Conservation (phyloP, 306 rosid species). For the Arachis stenosperma region DNA sequence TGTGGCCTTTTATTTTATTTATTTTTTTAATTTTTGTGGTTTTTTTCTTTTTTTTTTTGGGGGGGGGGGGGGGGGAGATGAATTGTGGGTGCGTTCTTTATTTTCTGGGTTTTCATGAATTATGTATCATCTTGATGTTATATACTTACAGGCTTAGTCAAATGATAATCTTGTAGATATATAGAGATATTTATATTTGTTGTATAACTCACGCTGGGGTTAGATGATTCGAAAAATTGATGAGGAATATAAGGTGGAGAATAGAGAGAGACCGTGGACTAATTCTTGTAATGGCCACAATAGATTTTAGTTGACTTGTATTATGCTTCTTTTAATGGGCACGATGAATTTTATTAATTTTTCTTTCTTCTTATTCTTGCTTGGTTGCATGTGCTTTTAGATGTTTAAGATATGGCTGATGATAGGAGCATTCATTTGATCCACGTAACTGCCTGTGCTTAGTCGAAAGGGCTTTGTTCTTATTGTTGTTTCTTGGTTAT, state of each 20-base stretch:
- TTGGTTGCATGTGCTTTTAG: not conserved
- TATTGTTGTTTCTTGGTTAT: constrained; percentile 3
- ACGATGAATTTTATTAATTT: not conserved
- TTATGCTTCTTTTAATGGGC: not conserved
- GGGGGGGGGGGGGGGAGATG: not conserved
- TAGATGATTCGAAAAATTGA: constrained; percentile 1
- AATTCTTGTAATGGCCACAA: not conserved
- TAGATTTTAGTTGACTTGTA: not conserved
- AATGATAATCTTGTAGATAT: constrained; percentile 7
- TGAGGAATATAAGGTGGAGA: constrained; percentile 26
- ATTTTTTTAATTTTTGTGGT: not conserved
- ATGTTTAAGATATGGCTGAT: not conserved
- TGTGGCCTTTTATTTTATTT: not conserved
- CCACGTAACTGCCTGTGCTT: not conserved
- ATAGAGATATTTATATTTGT: not conserved
- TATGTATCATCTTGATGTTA: not conserved
- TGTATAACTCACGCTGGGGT: not conserved
- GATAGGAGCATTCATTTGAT: not conserved
- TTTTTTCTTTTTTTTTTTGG: not conserved
- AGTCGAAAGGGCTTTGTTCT: not conserved
- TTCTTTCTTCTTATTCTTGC: not conserved
- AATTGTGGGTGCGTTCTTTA: constrained; percentile 18
- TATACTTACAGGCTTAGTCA: not conserved
- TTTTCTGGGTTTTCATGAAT: constrained; percentile 9
- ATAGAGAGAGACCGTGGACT: not conserved